Percentiles rank a stretch among this genome's conserved stretches.
phyloP scores from a whole-genome alignment of 495 filamentous ascomycete species.

The Aspergillus carlsbadensis region DNA sequence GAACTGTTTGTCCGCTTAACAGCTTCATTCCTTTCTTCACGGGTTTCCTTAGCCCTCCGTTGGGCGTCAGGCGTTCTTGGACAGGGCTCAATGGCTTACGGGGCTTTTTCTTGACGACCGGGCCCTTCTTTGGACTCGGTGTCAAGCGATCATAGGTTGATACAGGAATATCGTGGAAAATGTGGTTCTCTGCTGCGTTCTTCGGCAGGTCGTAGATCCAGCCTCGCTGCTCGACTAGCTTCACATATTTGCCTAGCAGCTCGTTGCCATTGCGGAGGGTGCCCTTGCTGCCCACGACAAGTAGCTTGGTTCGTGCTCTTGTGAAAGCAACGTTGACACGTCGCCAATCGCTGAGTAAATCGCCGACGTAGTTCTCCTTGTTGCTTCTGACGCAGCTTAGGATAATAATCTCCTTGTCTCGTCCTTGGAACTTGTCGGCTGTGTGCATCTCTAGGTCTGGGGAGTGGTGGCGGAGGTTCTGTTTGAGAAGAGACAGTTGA shows the following conservation, averaged over 20 bases:
- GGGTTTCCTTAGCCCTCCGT: slow-evolving; percentile 30
- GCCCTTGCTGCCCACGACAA: slow-evolving; percentile 76
- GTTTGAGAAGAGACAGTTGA: slow-evolving; percentile 68
- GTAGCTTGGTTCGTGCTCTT: slow-evolving; percentile 81
- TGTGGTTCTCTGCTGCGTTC: slow-evolving; percentile 64
- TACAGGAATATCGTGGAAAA: slow-evolving; percentile 47
- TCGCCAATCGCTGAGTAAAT: slow-evolving; percentile 87
- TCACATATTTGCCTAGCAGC: slow-evolving; percentile 72
- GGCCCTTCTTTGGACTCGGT: slow-evolving; percentile 23
- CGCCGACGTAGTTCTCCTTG: slow-evolving; percentile 73
- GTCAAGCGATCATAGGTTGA: slow-evolving; percentile 17
- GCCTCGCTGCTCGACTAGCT: slow-evolving; percentile 64
- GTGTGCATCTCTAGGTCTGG: slow-evolving; percentile 88
- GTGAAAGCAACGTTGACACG: slow-evolving; percentile 96
- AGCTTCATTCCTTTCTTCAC: slow-evolving; percentile 40
- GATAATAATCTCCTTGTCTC: slow-evolving; percentile 90
- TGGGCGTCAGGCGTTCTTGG: slow-evolving; percentile 23
- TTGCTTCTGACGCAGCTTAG: slow-evolving; percentile 87
- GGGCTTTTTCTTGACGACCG: slow-evolving; percentile 17
- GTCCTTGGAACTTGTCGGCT: slow-evolving; percentile 91
- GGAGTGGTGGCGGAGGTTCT: slow-evolving; percentile 48
- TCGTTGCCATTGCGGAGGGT: slow-evolving; percentile 74
- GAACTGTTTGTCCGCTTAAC: slow-evolving; percentile 32
- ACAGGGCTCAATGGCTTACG: slow-evolving; percentile 40
- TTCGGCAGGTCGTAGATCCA: slow-evolving; percentile 74